These are phyloP conservation scores for Fusarium sp. DNA, from an alignment of 2,329 filamentous ascomycete species.

Conservation along the genomic window DNA sequence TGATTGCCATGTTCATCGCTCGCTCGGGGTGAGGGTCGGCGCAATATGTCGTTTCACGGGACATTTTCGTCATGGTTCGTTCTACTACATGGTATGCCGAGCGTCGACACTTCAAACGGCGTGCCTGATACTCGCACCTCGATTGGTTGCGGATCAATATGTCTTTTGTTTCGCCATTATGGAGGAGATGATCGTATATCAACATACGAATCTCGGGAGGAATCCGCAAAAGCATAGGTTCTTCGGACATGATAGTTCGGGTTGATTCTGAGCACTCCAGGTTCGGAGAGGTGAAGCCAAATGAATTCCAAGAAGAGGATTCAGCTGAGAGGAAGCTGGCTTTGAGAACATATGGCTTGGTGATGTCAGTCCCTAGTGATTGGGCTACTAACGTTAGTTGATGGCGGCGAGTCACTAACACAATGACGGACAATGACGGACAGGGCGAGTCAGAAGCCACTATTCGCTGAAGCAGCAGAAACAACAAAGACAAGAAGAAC, in stretches of 20 bases:
- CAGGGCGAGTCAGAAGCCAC: conserved; percentile 26
- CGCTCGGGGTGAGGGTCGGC: conserved; percentile 32
- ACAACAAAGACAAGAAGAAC: conserved; percentile 22
- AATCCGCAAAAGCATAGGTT: conserved; percentile 46
- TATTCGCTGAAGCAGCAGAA: conserved; percentile 3
- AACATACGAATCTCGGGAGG: conserved; percentile 55
- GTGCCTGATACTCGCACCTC: conserved; percentile 36
- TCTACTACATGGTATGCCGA: conserved; percentile 55
- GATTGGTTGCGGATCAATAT: conserved; percentile 54
- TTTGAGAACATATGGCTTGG: conserved; percentile 12
- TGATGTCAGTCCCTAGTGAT: conserved; percentile 19
- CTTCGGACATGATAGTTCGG: conserved; percentile 30
- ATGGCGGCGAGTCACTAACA: conserved; percentile 18
- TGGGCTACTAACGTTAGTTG: conserved; percentile 13
- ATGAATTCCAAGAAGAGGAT: neutral
- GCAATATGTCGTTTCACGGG: conserved; percentile 63
- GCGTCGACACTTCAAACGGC: conserved; percentile 39
- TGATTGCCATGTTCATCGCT: conserved; percentile 55
- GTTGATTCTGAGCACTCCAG: neutral
- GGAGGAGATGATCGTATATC: conserved; percentile 56
- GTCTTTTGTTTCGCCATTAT: conserved; percentile 50
- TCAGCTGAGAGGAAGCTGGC: neutral
- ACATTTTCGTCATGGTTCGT: conserved; percentile 51
- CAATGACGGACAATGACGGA: conserved; percentile 22
- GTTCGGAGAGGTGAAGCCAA: neutral